A percentile compares a stretch with the other conserved stretches of the same genome.
These are phyloP conservation scores for Rosa lucieae DNA, from an alignment of 306 rosid species.

Conservation along the genomic window DNA sequence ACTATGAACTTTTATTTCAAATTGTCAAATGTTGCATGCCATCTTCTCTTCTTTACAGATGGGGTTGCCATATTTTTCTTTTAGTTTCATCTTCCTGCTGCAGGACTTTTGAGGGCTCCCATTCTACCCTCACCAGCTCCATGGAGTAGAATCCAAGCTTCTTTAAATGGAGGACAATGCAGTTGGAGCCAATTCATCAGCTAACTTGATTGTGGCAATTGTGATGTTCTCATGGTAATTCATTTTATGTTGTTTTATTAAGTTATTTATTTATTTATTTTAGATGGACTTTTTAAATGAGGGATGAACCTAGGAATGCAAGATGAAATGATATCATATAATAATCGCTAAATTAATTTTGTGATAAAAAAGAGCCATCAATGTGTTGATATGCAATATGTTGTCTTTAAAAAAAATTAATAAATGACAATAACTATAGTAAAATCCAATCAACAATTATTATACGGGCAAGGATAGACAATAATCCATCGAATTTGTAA, in stretches of 20 bases:
- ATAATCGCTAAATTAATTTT: neutral
- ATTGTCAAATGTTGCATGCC: neutral
- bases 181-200: neutral
- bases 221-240: constrained; percentile 2
- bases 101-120: neutral
- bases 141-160: neutral
- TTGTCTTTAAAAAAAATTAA: neutral
- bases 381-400: neutral
- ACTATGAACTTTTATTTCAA: neutral
- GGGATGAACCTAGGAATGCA: neutral
- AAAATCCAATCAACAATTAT: too few relatives aligned
- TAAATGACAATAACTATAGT: neutral
- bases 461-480: neutral
- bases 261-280: neutral
- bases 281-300: neutral
- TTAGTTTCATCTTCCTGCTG: neutral
- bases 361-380: neutral
- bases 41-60: neutral
- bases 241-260: neutral
- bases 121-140: neutral
- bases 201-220: neutral
- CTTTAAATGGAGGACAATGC: neutral
- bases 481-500: neutral
- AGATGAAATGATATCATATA: neutral
- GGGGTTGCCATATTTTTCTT: neutral